phyloP scores from a whole-genome alignment of 73 alveolate genomes.

The Effrenium voratum region DNA sequence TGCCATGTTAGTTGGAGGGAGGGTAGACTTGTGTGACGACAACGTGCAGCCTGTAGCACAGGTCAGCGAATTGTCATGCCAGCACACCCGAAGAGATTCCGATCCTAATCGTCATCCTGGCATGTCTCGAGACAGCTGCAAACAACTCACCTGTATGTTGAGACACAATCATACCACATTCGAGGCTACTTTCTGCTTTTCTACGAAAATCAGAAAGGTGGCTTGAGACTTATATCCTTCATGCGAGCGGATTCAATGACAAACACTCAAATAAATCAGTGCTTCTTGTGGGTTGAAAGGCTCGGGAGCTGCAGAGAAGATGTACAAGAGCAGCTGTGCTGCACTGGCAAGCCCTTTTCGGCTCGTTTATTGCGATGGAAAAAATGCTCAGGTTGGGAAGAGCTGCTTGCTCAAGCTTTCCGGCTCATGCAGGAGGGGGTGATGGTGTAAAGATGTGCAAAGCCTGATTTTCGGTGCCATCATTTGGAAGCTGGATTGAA shows the following conservation, averaged over 20 bases:
- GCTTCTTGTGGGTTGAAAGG: background rate
- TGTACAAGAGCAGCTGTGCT: conserved; percentile 33
- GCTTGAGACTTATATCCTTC: no score
- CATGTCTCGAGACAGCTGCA: background rate
- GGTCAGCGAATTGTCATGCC: conserved; percentile 83
- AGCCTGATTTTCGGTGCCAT: background rate
- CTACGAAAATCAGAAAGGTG: conserved; percentile 87
- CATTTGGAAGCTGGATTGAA: background rate
- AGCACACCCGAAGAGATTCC: conserved; percentile 75
- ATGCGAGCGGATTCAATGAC: background rate
- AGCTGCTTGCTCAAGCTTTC: conserved; percentile 54
- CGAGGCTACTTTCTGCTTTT: conserved; percentile 84
- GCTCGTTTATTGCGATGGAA: background rate
- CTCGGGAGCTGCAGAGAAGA: conserved; percentile 65
- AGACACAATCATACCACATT: no score
- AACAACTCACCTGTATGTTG: background rate
- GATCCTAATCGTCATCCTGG: conserved; percentile 76
- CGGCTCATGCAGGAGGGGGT: conserved; percentile 74
- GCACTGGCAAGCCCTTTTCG: background rate
- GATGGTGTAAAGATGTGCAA: background rate
- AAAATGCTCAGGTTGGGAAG: conserved; percentile 43
- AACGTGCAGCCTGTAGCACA: background rate
- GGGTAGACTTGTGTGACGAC: no score
- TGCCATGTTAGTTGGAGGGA: no score
- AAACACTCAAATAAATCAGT: background rate